A percentile compares a stretch with the other conserved stretches of the same genome.
Conservation (phyloP, 2,329 filamentous ascomycete species). For the Aspergillus tamarii region DNA sequence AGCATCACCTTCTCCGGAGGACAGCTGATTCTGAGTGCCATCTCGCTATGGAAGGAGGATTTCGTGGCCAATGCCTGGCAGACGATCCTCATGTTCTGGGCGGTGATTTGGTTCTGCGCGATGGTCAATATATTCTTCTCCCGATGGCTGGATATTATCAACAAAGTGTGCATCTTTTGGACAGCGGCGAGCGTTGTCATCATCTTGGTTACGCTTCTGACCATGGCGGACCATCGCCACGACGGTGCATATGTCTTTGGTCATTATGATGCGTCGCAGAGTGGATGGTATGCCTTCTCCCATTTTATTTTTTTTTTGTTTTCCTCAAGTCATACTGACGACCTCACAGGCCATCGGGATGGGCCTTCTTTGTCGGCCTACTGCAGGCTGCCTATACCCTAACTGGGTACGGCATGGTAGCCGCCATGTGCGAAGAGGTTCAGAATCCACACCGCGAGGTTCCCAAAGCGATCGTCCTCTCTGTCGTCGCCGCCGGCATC, state of each 20-base stretch:
- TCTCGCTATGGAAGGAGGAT: conserved; percentile 70
- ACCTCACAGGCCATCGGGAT: conserved; percentile 59
- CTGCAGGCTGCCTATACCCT: conserved; percentile 61
- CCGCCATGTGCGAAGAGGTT: conserved; percentile 73
- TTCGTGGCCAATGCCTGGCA: conserved; percentile 70
- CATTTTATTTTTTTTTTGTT: not conserved
- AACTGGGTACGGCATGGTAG: conserved; percentile 69
- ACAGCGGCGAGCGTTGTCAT: conserved; percentile 68
- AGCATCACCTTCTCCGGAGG: conserved; percentile 75
- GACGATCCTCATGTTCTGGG: conserved; percentile 73
- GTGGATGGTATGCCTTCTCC: conserved; percentile 59
- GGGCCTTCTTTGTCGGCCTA: conserved; percentile 73
- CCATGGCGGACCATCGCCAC: conserved; percentile 61
- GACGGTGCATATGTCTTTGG: conserved; percentile 67
- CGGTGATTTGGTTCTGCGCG: conserved; percentile 68
- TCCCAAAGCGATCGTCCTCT: conserved; percentile 71
- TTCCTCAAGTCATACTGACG: conserved; percentile 8
- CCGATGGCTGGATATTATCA: conserved; percentile 67
- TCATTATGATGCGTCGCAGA: conserved; percentile 67
- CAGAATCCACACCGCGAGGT: conserved; percentile 70
- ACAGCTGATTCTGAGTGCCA: conserved; percentile 68
- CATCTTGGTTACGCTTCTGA: conserved; percentile 66
- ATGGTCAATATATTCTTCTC: conserved; percentile 67
- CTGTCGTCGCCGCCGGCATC: conserved; percentile 67
- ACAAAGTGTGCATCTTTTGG: conserved; percentile 75